These are phyloP conservation scores for Cutaneotrichosporon cyanovorans DNA, from an alignment of 1,284 basidiomycete genomes.

Conservation along the genomic window DNA sequence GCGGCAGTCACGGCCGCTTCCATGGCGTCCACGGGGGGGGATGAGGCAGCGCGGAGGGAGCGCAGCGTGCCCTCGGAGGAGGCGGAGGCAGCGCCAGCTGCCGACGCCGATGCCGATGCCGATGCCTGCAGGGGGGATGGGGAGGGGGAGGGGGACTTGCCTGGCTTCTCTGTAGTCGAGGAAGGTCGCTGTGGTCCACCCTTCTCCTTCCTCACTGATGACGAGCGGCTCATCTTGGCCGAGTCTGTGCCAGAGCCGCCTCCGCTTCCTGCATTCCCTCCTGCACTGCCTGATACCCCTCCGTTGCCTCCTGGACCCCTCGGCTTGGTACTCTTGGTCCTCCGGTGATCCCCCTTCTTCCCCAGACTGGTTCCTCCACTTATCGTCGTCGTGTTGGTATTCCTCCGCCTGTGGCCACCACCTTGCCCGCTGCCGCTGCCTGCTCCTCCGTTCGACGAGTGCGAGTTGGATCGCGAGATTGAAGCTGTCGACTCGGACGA, in stretches of 20 bases:
- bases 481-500: slow-evolving; percentile 16
- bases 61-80: slow-evolving; percentile 9
- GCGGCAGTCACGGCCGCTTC: slow-evolving; percentile 38
- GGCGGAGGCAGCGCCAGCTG: no score
- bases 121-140: no score
- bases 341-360: slow-evolving; percentile 7
- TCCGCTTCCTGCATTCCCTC: no score
- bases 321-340: slow-evolving; percentile 16
- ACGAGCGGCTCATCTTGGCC: background rate
- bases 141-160: no score
- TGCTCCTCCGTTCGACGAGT: slow-evolving; percentile 23
- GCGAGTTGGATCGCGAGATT: slow-evolving; percentile 31
- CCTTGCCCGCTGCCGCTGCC: no score
- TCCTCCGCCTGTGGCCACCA: slow-evolving; percentile 22
- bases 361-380: slow-evolving; percentile 34
- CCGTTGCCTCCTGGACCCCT: slow-evolving; percentile 8
- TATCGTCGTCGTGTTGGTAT: slow-evolving; percentile 35
- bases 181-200: slow-evolving; percentile 9
- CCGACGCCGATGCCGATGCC: no score
- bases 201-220: background rate
- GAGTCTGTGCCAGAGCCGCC: background rate
- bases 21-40: slow-evolving; percentile 33
- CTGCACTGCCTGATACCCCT: background rate
- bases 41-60: slow-evolving; percentile 27
- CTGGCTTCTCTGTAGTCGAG: slow-evolving; percentile 12